Conservation (phyloP, 192 early-diverging fungal genomes). For the Piromyces finnis region DNA sequence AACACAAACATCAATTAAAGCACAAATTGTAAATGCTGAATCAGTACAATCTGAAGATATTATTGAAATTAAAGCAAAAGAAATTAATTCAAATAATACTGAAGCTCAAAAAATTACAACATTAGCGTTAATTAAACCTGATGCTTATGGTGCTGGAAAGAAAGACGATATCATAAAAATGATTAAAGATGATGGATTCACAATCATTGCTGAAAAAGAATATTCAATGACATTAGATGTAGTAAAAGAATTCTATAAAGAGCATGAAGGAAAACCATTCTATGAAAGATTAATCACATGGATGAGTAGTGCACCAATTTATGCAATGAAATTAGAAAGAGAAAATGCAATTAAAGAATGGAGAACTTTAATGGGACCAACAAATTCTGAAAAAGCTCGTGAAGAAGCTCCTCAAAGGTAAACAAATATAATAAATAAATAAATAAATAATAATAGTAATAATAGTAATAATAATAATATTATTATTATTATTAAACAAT, state of each 20-base stretch:
- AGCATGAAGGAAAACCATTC: background rate
- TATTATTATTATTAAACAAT: too few relatives aligned
- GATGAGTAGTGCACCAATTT: conserved; percentile 1
- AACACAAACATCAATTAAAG: too few relatives aligned
- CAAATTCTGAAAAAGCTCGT: background rate
- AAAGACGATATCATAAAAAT: background rate
- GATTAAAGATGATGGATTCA: background rate
- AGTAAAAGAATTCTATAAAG: background rate
- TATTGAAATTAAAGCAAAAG: too few relatives aligned
- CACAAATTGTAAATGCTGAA: too few relatives aligned
- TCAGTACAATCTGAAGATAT: too few relatives aligned
- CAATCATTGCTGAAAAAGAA: background rate
- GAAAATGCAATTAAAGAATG: background rate
- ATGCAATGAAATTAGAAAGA: background rate
- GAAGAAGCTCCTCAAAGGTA: background rate
- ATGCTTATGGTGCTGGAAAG: conserved; percentile 4
- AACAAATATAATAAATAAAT: background rate
- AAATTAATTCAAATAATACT: too few relatives aligned
- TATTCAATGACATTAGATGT: background rate
- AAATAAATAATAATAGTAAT: too few relatives aligned
- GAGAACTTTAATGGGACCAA: background rate
- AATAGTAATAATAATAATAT: too few relatives aligned
- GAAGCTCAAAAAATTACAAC: background rate
- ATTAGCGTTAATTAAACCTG: background rate
- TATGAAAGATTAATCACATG: background rate